Conservation (phyloP, 768 basidiomycete genomes). For the Boletus edulis region DNA sequence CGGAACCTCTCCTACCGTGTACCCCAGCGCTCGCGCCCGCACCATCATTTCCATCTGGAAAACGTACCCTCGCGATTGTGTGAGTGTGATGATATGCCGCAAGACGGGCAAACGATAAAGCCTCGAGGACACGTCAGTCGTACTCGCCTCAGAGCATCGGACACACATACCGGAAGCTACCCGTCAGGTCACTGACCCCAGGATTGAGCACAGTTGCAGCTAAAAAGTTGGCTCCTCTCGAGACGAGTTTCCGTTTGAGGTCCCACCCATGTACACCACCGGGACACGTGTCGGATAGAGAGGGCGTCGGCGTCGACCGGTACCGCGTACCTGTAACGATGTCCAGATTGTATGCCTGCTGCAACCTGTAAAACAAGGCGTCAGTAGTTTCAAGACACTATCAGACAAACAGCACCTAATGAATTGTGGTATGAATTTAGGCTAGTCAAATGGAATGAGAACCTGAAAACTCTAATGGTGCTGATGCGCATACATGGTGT, state of each 20-base stretch:
- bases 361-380: conserved; percentile 47
- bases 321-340: conserved; percentile 95
- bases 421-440: conserved; percentile 93
- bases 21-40: conserved; percentile 78
- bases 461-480: neutral
- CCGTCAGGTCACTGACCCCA: conserved; percentile 87
- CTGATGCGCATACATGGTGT: conserved; percentile 68
- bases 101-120: conserved; percentile 77
- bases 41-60: conserved; percentile 99
- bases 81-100: conserved; percentile 79
- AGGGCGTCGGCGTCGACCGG: conserved; percentile 57
- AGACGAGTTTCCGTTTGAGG: conserved; percentile 83
- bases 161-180: conserved; percentile 73
- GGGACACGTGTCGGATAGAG: conserved; percentile 55
- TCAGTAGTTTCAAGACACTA: conserved; percentile 1
- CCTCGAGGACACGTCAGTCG: conserved; percentile 34
- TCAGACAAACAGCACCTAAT: conserved; percentile 53
- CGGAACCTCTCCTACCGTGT: conserved; percentile 85
- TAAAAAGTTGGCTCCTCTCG: conserved; percentile 86
- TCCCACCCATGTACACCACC: conserved; percentile 96
- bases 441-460: conserved; percentile 43
- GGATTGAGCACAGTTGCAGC: conserved; percentile 83
- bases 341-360: conserved; percentile 84
- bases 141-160: neutral
- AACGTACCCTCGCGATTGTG: conserved; percentile 87